A percentile compares a stretch with the other conserved stretches of the same genome.
phyloP scores from a whole-genome alignment of 768 basidiomycete genomes.

The Sutorius australiensis region DNA sequence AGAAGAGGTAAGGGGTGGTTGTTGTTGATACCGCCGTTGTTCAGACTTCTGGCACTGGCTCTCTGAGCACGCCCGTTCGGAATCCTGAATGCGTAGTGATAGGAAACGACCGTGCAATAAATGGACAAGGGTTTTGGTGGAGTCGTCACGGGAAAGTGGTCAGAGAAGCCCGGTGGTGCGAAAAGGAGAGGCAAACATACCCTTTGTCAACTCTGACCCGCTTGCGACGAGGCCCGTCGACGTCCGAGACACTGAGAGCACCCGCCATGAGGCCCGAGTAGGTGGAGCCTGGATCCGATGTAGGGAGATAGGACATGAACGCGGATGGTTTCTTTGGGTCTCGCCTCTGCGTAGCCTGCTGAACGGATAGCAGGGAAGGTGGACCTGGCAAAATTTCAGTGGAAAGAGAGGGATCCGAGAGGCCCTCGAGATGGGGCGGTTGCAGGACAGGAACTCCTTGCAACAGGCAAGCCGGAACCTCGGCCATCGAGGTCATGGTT shows the following conservation, averaged over 20 bases:
- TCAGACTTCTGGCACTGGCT: constrained; percentile 64
- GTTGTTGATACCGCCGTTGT: constrained; percentile 39
- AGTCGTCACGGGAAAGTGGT: constrained; percentile 20
- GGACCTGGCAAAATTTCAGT: constrained; percentile 91
- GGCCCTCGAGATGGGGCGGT: constrained; percentile 75
- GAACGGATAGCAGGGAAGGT: constrained; percentile 67
- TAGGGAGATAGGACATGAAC: constrained; percentile 74
- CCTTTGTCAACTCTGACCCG: constrained; percentile 70
- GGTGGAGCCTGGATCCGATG: constrained; percentile 84
- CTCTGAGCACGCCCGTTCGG: constrained; percentile 68
- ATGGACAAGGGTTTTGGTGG: constrained; percentile 31
- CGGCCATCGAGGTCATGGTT: constrained; percentile 69
- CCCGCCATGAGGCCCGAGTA: constrained; percentile 74
- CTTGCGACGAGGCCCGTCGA: constrained; percentile 67
- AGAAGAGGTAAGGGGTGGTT: constrained; percentile 23
- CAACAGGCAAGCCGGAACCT: constrained; percentile 66
- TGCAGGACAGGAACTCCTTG: constrained; percentile 71
- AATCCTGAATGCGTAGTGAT: constrained; percentile 37
- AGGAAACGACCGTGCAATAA: constrained; percentile 11
- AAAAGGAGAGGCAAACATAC: constrained; percentile 44
- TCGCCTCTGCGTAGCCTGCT: constrained; percentile 69
- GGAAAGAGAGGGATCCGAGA: constrained; percentile 66
- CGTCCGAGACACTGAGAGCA: constrained; percentile 52
- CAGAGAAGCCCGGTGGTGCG: constrained; percentile 20
- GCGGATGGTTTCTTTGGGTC: constrained; percentile 75